These are phyloP conservation scores for Shiraia sp. DNA, from an alignment of 2,329 filamentous ascomycete species.

Conservation along the genomic window DNA sequence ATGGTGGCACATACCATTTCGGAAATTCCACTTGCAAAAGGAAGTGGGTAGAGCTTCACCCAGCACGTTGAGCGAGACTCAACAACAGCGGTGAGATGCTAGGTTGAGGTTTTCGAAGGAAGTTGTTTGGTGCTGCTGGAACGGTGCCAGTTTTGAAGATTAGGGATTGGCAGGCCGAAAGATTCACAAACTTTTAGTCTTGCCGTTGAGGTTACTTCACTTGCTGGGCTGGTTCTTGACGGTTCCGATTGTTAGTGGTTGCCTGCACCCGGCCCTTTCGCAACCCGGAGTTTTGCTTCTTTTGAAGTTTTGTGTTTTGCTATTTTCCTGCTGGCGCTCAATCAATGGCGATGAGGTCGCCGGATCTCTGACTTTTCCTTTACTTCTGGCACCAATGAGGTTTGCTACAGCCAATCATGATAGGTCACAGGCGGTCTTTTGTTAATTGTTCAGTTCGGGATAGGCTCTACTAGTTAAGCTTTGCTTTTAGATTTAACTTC, in stretches of 20 bases:
- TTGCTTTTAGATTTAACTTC: constrained; percentile 1
- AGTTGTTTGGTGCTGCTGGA: too few species aligned
- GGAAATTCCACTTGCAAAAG: constrained; percentile 65
- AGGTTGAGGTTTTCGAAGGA: not conserved
- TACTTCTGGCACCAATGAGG: not conserved
- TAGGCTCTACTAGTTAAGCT: too few species aligned
- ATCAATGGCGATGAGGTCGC: constrained; percentile 2
- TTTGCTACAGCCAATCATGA: constrained; percentile 9
- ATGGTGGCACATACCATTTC: constrained; percentile 62
- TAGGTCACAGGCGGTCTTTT: constrained; percentile 1
- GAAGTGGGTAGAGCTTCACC: constrained; percentile 57
- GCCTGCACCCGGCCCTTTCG: not conserved
- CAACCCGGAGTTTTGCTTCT: constrained; percentile 2
- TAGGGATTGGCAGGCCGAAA: too few species aligned
- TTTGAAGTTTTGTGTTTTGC: not conserved
- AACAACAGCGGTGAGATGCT: not conserved
- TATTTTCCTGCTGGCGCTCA: not conserved
- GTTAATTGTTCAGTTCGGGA: too few species aligned
- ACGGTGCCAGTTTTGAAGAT: too few species aligned
- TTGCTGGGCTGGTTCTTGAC: not conserved
- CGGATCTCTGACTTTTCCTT: not conserved
- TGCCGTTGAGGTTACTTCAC: not conserved
- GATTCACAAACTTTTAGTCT: not conserved
- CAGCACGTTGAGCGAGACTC: constrained; percentile 1
- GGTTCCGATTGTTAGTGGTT: not conserved